Base-by-base conservation (phyloP, 1,284 basidiomycete genomes). In the Amylostereum areolatum region DNA sequence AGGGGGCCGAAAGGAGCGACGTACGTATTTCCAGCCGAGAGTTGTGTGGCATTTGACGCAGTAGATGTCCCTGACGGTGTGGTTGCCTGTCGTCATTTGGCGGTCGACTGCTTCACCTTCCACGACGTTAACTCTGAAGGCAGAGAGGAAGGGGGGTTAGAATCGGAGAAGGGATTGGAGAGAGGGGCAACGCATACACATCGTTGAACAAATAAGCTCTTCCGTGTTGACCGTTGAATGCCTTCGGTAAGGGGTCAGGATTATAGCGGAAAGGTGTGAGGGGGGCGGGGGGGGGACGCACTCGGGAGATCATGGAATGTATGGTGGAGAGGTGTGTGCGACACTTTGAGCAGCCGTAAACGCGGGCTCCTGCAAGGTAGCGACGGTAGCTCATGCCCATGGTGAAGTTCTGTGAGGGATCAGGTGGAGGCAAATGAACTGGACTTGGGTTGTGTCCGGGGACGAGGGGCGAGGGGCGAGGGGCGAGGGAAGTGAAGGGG, bases 1-100 rank as follows among this genome's bases (percentile, higher is more conserved):
- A 55, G 35, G 32, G 49, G 41, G 37, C 42, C 25, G 39, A 49
- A n/a, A n/a, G n/a, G n/a, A 46, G 46, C 37, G 40, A 78, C 88
- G 68, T 65, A 95, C 95, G 66, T 99, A 99, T 89, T 97, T 97
- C 96, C 96, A 98, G 47, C 96, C 96, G 30, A 98, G 76, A 10
- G 78, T 81, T 32, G 80, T 80, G 50, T 81, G 78, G 68, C 96
- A 98, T 64, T 95, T 96, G 69, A 77, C 70, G 69, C 97, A 99
- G 67, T 80, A 89, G 56, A 98, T 90, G 64, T 99, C 96, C 50
- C 96, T 84, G 32, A 99, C 96, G 27, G 89, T 93, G 68, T 99
- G 96, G 60, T 91, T 82, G 10, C 96, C 96, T 9, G 96, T 99
- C 25, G 93, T 95, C 96, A 99, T 98, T 51, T 87, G 81, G 49